Base-by-base conservation (phyloP, 2,329 filamentous ascomycete species). In the Fusarium phyllophilum region DNA sequence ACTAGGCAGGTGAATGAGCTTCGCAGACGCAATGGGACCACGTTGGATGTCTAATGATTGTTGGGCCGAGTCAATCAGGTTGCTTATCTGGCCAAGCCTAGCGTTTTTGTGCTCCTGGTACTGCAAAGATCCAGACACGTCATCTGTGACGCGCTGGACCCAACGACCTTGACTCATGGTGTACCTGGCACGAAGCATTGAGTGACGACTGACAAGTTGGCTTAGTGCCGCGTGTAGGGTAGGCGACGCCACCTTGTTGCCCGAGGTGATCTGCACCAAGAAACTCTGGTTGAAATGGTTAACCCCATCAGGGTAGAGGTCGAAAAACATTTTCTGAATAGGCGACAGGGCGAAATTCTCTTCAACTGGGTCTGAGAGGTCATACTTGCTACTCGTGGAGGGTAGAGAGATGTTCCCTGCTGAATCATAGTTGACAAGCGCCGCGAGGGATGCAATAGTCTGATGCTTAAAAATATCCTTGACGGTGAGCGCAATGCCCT, bases 241-340 rank as follows among this genome's bases (percentile, higher is more conserved):
- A 36, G 34, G 3, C 5, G 45, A 52, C 8, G 45, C 26, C 5
- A 52, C 29, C 26, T 41, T 55, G 4, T n/a, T 55, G 5, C 5
- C 13, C 20, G 52, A 41, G 17, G 46, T 8, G 14, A 85, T 57
- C 9, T 79, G 78, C 9, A 86, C 74, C 8, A 82, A 79, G 57
- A 84, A 85, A 34, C 81, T 85, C 70, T 86, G 84, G 69, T 86
- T 85, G 78, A 85, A 86, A 56, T 83, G 81, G 38, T 82, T 75
- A 3, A 79, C 79, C 5, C 68, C 46, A 4, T 70, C 58, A 6
- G 60, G 65, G 33, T 81, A 75, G 2, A 20, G 68, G 60, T 54
- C 81, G 63, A 86, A 84, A 63, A 83, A 84, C 59, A 85, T 77
- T 38, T 81, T 76, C 70, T 86, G 85, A 26, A 85, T 83, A 0